phyloP scores from a whole-genome alignment of 1,139 yeast species.

The Kodamaea ohmeri region DNA sequence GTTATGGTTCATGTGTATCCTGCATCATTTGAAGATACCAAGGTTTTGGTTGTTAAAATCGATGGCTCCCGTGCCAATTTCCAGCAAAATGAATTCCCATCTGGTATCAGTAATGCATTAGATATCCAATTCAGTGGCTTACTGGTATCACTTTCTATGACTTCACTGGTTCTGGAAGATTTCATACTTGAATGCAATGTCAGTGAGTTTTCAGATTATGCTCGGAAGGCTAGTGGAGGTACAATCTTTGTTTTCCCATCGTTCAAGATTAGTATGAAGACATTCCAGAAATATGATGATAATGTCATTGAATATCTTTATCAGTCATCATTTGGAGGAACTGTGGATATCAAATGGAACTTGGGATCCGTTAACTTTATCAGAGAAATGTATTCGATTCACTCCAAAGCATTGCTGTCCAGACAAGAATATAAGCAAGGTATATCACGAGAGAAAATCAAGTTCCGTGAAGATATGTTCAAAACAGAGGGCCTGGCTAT shows the following conservation, averaged over 20 bases:
- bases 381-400: slow-evolving; percentile 77
- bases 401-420: slow-evolving; percentile 43
- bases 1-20: slow-evolving; percentile 70
- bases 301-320: slow-evolving; percentile 63
- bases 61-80: slow-evolving; percentile 61
- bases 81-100: slow-evolving; percentile 51
- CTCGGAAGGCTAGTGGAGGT: slow-evolving; percentile 72
- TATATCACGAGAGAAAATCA: slow-evolving; percentile 14
- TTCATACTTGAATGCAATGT: slow-evolving; percentile 46
- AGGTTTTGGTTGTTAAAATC: slow-evolving; percentile 63
- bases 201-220: slow-evolving; percentile 52
- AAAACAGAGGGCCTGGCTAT: slow-evolving; percentile 13
- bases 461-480: slow-evolving; percentile 18
- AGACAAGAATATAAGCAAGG: slow-evolving; percentile 32
- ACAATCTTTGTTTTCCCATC: slow-evolving; percentile 77
- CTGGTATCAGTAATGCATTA: slow-evolving; percentile 48
- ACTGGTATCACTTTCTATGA: slow-evolving; percentile 59
- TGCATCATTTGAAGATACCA: slow-evolving; percentile 69
- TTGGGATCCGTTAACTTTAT: slow-evolving; percentile 89
- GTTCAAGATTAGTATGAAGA: slow-evolving; percentile 69
- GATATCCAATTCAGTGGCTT: slow-evolving; percentile 60
- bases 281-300: slow-evolving; percentile 54
- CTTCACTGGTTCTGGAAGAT: slow-evolving; percentile 45
- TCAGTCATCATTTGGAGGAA: slow-evolving; percentile 76
- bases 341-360: slow-evolving; percentile 91